phyloP scores from a whole-genome alignment of 2,329 filamentous ascomycete species.

The Fusarium multiceps region DNA sequence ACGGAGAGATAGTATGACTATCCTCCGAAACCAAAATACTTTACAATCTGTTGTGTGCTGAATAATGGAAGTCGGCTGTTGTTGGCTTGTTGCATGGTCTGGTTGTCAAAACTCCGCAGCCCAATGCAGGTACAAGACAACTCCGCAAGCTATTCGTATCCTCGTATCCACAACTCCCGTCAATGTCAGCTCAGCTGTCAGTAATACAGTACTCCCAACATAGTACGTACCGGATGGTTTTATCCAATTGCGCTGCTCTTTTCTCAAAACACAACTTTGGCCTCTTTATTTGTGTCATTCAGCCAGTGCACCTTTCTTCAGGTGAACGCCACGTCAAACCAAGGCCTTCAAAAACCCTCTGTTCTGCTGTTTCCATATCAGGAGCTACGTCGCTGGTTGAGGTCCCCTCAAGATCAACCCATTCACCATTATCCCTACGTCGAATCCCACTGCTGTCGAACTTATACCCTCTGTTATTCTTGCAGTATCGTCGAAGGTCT shows the following conservation, averaged over 20 bases:
- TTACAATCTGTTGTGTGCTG: background rate
- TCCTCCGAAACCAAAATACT: constrained; percentile 10
- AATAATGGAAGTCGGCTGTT: background rate
- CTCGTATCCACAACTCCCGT: background rate
- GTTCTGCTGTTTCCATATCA: constrained; percentile 79
- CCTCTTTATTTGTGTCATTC: constrained; percentile 33
- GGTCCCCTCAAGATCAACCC: constrained; percentile 76
- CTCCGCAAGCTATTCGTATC: constrained; percentile 22
- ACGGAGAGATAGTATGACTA: constrained; percentile 31
- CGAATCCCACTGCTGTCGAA: constrained; percentile 93
- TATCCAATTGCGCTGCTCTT: background rate
- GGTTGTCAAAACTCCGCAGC: constrained; percentile 34
- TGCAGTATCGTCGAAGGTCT: constrained; percentile 84
- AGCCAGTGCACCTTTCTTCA: constrained; percentile 75
- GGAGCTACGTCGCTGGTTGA: constrained; percentile 58
- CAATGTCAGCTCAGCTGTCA: background rate
- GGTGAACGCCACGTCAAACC: constrained; percentile 75
- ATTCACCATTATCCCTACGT: constrained; percentile 70
- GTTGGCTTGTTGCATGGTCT: background rate
- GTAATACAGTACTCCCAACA: background rate
- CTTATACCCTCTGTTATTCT: constrained; percentile 77
- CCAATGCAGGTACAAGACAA: constrained; percentile 24
- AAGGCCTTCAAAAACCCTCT: constrained; percentile 80
- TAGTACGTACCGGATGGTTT: background rate
- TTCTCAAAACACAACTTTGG: background rate